These are phyloP conservation scores for Aleurites moluccanus DNA, from an alignment of 441 rosid species.

Conservation along the genomic window DNA sequence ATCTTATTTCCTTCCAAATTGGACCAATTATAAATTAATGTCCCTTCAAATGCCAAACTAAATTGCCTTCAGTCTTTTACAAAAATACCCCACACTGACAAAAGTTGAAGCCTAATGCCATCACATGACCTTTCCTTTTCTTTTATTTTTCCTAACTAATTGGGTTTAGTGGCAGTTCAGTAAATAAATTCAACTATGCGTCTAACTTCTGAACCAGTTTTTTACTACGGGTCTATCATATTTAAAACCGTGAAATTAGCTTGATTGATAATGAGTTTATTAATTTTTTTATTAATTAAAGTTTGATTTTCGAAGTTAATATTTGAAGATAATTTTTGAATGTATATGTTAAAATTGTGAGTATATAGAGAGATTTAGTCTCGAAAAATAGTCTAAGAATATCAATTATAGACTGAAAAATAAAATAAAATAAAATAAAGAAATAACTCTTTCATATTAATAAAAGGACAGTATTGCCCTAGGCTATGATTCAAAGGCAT, in stretches of 20 bases:
- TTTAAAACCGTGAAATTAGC: too few relatives aligned
- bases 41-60: neutral
- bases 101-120: too few relatives aligned
- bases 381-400: too few relatives aligned
- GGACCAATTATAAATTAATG: neutral
- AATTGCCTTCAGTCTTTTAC: neutral
- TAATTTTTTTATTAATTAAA: too few relatives aligned
- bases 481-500: neutral
- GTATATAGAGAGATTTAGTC: too few relatives aligned
- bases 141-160: too few relatives aligned
- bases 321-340: too few relatives aligned
- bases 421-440: neutral
- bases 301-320: too few relatives aligned
- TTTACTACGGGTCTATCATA: fast-evolving
- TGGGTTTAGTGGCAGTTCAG: neutral
- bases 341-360: too few relatives aligned
- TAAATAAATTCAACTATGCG: neutral
- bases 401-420: too few relatives aligned
- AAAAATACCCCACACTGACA: neutral
- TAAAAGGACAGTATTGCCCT: neutral
- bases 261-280: too few relatives aligned
- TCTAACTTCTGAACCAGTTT: neutral
- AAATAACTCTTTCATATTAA: neutral
- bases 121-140: neutral
- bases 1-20: neutral